Evolutionary conservation across 148 eudicot species (phyloP).

Genomic region (Vaccinium myrtillus): DNA sequence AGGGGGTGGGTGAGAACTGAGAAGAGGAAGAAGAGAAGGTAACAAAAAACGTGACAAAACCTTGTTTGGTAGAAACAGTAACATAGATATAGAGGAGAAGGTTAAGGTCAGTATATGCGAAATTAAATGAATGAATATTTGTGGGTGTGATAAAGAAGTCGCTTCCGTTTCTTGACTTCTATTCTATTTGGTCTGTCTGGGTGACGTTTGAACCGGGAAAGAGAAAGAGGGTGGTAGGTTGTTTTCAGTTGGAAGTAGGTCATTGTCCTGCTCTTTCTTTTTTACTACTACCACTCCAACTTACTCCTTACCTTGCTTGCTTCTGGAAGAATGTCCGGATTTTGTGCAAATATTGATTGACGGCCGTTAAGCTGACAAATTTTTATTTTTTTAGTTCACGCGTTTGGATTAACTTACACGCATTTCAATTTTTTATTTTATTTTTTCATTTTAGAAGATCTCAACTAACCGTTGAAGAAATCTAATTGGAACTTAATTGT

Average conservation of each 20-base stretch:
- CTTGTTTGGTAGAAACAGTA: slow-evolving; percentile 7
- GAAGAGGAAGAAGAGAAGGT: slow-evolving; percentile 13
- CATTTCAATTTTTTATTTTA: too few relatives aligned
- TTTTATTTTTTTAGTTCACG: too few relatives aligned
- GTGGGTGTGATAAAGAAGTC: not conserved
- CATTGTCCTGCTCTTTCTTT: slow-evolving; percentile 7
- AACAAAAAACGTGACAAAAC: slow-evolving; percentile 20
- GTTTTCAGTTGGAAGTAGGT: slow-evolving; percentile 60
- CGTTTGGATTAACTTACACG: too few relatives aligned
- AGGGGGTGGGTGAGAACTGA: slow-evolving; percentile 6
- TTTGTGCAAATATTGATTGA: not conserved
- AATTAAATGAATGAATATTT: not conserved
- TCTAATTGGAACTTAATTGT: too few relatives aligned
- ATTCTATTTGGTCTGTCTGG: not conserved
- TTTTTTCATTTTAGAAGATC: too few relatives aligned
- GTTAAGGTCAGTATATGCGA: not conserved
- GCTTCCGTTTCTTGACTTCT: not conserved
- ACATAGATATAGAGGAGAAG: not conserved
- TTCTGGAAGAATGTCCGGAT: not conserved
- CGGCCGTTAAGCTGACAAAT: not conserved
- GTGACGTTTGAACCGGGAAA: not conserved
- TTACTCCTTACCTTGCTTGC: not conserved
- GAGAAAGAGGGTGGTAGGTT: not conserved
- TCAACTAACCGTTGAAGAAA: too few relatives aligned
- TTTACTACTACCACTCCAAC: not conserved